Percentiles rank a stretch among this genome's conserved stretches.
Evolutionary conservation across 352 stramenopile species (phyloP).

Genomic region (Peronospora farinosa): DNA sequence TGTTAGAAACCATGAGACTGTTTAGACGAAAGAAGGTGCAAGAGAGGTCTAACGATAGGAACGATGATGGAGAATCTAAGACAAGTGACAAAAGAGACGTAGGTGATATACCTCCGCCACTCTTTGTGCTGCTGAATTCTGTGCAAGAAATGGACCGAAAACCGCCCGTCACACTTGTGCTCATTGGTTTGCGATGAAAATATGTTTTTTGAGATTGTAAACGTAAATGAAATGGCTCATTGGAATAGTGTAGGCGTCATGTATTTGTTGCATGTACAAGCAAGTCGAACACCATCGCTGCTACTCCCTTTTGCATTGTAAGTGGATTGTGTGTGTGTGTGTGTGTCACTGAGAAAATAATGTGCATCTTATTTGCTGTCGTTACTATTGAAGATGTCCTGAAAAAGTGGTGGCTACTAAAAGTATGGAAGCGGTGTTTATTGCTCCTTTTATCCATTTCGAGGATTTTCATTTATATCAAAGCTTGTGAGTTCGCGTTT

Average conservation of each 20-base stretch:
- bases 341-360: no score
- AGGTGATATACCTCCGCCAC: slow-evolving; percentile 22
- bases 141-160: slow-evolving; percentile 59
- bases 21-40: slow-evolving; percentile 20
- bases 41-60: not conserved
- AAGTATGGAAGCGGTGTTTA: slow-evolving; percentile 44
- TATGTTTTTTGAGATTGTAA: not conserved
- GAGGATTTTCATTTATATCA: slow-evolving; percentile 87
- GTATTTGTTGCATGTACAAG: slow-evolving; percentile 55
- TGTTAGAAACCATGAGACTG: slow-evolving; percentile 4
- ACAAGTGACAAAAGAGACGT: slow-evolving; percentile 9
- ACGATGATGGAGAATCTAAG: not conserved
- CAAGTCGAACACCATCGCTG: slow-evolving; percentile 26
- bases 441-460: slow-evolving; percentile 74
- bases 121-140: slow-evolving; percentile 36
- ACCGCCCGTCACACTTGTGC: slow-evolving; percentile 39
- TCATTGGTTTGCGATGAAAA: slow-evolving; percentile 34
- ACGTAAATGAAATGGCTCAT: not conserved
- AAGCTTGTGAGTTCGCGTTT: slow-evolving; percentile 64
- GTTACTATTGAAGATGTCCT: slow-evolving; percentile 48
- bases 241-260: slow-evolving; percentile 31
- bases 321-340: slow-evolving; percentile 5
- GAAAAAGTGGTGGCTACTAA: slow-evolving; percentile 38
- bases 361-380: no score
- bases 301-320: slow-evolving; percentile 49